A percentile compares a stretch with the other conserved stretches of the same genome.
Conservation (phyloP, 257 asterid species). For the Penstemon barbatus region DNA sequence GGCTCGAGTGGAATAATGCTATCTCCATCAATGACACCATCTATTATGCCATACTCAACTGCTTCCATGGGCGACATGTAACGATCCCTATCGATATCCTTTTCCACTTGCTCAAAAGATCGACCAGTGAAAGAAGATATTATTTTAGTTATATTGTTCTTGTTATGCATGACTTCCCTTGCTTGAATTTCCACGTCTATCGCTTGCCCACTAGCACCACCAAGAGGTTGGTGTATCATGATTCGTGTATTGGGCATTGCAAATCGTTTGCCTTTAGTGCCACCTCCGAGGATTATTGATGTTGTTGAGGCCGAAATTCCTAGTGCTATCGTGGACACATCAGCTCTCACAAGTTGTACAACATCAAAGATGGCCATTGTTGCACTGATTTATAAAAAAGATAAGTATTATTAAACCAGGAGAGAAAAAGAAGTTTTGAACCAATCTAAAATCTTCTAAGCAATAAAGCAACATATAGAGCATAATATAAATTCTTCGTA, state of each 20-base stretch:
- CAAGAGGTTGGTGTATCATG: conserved; percentile 94
- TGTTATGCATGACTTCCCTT: conserved; percentile 77
- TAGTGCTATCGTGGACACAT: conserved; percentile 65
- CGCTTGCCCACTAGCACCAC: conserved; percentile 92
- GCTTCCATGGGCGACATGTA: conserved; percentile 98
- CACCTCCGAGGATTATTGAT: conserved; percentile 90
- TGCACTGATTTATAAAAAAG: conserved; percentile 52
- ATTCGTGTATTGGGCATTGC: conserved; percentile 97
- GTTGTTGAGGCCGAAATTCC: conserved; percentile 95
- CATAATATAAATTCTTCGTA: neutral
- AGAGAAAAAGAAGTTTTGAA: neutral
- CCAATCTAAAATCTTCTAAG: too few species aligned
- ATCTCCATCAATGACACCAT: conserved; percentile 85
- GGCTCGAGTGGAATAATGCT: conserved; percentile 78
- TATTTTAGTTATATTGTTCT: conserved; percentile 61
- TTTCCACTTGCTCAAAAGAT: conserved; percentile 77
- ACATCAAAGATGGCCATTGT: conserved; percentile 65
- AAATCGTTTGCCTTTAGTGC: conserved; percentile 88
- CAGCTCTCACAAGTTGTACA: conserved; percentile 59
- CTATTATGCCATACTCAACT: conserved; percentile 86
- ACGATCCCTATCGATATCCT: conserved; percentile 88
- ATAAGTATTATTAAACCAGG: conserved; percentile 13
- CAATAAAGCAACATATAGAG: neutral
- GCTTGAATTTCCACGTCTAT: conserved; percentile 94
- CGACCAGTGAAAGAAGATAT: conserved; percentile 72